These are phyloP conservation scores for Xylariaceae sp. DNA, from an alignment of 2,329 filamentous ascomycete species.

Conservation along the genomic window DNA sequence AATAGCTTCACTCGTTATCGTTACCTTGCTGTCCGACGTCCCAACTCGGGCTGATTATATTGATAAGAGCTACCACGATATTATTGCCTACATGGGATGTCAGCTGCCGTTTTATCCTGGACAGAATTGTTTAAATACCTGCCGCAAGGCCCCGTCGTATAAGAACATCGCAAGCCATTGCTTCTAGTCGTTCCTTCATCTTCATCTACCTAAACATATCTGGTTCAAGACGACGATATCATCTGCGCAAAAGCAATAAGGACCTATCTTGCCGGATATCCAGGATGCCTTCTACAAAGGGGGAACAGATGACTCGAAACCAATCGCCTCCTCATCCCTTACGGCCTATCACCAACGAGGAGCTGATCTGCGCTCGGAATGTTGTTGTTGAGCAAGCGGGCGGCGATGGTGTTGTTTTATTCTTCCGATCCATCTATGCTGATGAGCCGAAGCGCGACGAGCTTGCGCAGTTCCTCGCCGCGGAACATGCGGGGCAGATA, in stretches of 20 bases:
- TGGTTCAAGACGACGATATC: too few relatives aligned
- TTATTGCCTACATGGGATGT: too few relatives aligned
- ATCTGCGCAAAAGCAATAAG: too few relatives aligned
- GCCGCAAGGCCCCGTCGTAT: neutral
- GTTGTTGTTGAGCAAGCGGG: conserved; percentile 24
- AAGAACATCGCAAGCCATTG: neutral
- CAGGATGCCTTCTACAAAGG: neutral
- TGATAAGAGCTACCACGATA: neutral
- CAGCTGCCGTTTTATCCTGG: neutral
- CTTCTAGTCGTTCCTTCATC: neutral
- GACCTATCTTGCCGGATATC: too few relatives aligned
- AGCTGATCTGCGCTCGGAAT: conserved; percentile 27
- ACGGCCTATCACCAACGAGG: conserved; percentile 28
- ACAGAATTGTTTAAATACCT: neutral
- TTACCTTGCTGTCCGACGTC: neutral
- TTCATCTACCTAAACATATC: neutral
- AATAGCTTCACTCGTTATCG: neutral
- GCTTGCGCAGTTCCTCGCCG: conserved; percentile 25
- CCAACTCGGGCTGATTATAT: neutral
- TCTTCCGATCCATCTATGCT: conserved; percentile 27
- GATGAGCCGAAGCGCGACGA: conserved; percentile 30
- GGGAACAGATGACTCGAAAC: conserved; percentile 1
- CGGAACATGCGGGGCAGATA: conserved; percentile 28
- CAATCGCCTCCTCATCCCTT: conserved; percentile 25
- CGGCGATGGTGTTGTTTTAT: conserved; percentile 24